A percentile compares a stretch with the other conserved stretches of the same genome.
These are phyloP conservation scores for Pyrenochaeta sp. DNA, from an alignment of 2,329 filamentous ascomycete genomes.

Conservation along the genomic window DNA sequence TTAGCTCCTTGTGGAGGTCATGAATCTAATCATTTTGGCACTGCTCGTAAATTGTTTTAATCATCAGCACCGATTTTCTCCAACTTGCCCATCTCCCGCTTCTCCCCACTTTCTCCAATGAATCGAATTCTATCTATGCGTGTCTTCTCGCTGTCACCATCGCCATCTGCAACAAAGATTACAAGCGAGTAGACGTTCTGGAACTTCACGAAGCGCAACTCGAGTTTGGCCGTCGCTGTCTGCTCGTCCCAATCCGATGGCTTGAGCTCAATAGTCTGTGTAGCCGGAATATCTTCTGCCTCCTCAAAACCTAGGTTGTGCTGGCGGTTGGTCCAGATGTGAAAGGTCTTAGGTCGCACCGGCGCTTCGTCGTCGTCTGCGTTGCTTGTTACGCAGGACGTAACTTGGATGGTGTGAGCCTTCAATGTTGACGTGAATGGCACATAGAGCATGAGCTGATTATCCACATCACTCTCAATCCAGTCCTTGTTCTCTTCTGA, in stretches of 20 bases:
- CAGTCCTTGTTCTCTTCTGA: conserved; percentile 72
- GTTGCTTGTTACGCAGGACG: conserved; percentile 73
- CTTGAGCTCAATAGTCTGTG: conserved; percentile 79
- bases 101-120: conserved; percentile 89
- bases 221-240: conserved; percentile 60
- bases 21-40: too few relatives aligned
- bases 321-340: conserved; percentile 86
- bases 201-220: conserved; percentile 94
- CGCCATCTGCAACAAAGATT: conserved; percentile 83
- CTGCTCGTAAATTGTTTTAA: conserved; percentile 1
- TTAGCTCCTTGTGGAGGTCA: too few relatives aligned
- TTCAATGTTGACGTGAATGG: conserved; percentile 90
- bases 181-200: conserved; percentile 90
- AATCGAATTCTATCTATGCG: conserved; percentile 81
- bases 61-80: conserved; percentile 88
- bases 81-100: conserved; percentile 90
- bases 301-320: conserved; percentile 96
- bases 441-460: conserved; percentile 92
- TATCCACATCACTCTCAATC: conserved; percentile 96
- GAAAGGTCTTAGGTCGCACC: conserved; percentile 82
- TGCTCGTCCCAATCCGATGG: conserved; percentile 75
- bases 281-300: conserved; percentile 83
- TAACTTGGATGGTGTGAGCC: conserved; percentile 86
- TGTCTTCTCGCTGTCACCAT: conserved; percentile 85
- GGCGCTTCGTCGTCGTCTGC: conserved; percentile 75